phyloP scores from a whole-genome alignment of 441 rosid species.

The Euphorbia schlechtendalii region DNA sequence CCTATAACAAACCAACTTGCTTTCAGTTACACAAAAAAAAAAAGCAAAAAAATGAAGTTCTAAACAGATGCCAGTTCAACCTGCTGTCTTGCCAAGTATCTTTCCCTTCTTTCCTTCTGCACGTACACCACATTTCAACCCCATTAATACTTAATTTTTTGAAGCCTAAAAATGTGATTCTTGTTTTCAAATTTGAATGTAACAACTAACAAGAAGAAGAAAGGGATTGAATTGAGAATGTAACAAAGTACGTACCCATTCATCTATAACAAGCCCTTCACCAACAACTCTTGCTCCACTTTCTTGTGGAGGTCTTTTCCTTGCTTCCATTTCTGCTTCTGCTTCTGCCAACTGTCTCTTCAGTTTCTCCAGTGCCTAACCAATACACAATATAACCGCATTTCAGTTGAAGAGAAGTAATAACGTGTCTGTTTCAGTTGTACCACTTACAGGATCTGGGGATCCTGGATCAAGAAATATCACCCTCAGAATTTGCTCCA shows the following conservation, averaged over 20 bases:
- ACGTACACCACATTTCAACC: too few species aligned
- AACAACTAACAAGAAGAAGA: too few species aligned
- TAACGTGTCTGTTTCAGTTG: too few species aligned
- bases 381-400: too few species aligned
- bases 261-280: conserved; percentile 70
- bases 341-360: conserved; percentile 52
- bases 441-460: conserved; percentile 41
- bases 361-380: conserved; percentile 55
- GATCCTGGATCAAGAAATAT: conserved; percentile 58
- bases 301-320: conserved; percentile 52
- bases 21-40: not conserved
- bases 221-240: too few species aligned
- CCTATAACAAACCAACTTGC: conserved; percentile 8
- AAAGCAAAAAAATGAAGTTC: conserved; percentile 1
- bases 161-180: too few species aligned
- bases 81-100: conserved; percentile 51
- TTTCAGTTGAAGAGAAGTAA: too few species aligned
- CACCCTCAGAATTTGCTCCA: conserved; percentile 60
- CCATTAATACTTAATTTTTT: too few species aligned
- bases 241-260: conserved; percentile 45
- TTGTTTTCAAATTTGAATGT: too few species aligned
- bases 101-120: conserved; percentile 56
- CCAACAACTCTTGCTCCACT: conserved; percentile 34
- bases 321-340: conserved; percentile 49
- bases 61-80: conserved; percentile 37